A percentile compares a stretch with the other conserved stretches of the same genome.
These are phyloP conservation scores for Trichoderma hamatum DNA, from an alignment of 2,329 filamentous ascomycete species.

Conservation along the genomic window DNA sequence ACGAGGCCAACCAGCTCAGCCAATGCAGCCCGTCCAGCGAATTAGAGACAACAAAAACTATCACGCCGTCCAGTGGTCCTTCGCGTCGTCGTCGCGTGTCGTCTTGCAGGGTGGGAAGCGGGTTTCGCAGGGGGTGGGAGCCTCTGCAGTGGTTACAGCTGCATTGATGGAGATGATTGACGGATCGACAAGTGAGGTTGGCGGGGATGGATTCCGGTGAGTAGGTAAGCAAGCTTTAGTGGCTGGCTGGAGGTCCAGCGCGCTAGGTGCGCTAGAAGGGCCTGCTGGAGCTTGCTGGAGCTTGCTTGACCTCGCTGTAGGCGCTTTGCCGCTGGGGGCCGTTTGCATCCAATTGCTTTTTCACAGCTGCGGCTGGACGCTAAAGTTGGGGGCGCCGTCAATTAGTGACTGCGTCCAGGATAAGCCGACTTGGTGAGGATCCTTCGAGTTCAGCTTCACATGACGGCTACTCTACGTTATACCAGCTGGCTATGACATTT, in stretches of 20 bases:
- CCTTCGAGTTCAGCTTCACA: conserved; percentile 1
- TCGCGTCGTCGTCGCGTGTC: conserved; percentile 20
- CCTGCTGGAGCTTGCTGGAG: neutral
- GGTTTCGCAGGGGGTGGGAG: conserved; percentile 13
- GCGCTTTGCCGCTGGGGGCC: neutral
- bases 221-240: conserved; percentile 23
- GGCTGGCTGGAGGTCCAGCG: neutral
- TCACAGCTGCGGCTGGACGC: conserved; percentile 2
- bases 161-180: conserved; percentile 13
- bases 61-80: neutral
- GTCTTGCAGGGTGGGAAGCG: neutral
- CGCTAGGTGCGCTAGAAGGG: conserved; percentile 1
- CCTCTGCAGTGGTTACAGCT: conserved; percentile 11
- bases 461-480: neutral
- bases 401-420: neutral
- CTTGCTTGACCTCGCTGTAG: neutral
- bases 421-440: neutral
- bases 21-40: neutral
- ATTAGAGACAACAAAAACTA: neutral
- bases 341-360: neutral
- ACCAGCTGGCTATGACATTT: neutral
- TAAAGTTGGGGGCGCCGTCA: neutral
- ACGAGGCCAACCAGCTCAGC: conserved; percentile 1
- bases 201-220: neutral
- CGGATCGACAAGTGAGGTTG: conserved; percentile 15